Evolutionary conservation across 345 rosid species (phyloP).

Genomic region (Ailanthus altissimus): DNA sequence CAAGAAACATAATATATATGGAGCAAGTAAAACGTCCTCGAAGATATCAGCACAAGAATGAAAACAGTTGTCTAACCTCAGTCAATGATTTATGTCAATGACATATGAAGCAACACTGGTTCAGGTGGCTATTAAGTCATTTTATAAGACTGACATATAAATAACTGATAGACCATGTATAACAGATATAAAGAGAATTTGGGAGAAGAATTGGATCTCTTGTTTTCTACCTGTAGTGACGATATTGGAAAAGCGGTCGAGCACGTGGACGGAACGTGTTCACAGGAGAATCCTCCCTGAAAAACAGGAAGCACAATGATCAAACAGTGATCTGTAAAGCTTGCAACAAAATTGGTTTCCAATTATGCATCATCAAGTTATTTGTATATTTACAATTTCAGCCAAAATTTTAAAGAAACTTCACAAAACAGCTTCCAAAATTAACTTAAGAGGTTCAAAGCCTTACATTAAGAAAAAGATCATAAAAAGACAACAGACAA

Average conservation of each 20-base stretch:
- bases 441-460: not conserved
- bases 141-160: not conserved
- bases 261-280: slow-evolving; percentile 96
- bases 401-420: not conserved
- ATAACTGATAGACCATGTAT: not conserved
- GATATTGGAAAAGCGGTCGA: slow-evolving; percentile 91
- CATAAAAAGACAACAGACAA: not conserved
- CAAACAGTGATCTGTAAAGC: slow-evolving; percentile 7
- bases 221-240: slow-evolving; percentile 78
- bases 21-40: not conserved
- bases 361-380: not conserved
- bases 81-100: not conserved
- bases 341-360: not conserved
- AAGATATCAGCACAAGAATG: not conserved
- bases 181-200: slow-evolving; percentile 5
- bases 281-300: slow-evolving; percentile 91
- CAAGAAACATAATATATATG: slow-evolving; percentile 6
- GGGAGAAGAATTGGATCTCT: slow-evolving; percentile 10
- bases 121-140: not conserved
- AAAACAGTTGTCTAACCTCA: not conserved
- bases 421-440: not conserved
- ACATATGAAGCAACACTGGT: not conserved
- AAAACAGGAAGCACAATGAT: slow-evolving; percentile 27
- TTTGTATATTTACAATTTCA: not conserved
- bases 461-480: not conserved